Base-by-base conservation (phyloP, 2,329 filamentous ascomycete species). In the Helotiales sp. region DNA sequence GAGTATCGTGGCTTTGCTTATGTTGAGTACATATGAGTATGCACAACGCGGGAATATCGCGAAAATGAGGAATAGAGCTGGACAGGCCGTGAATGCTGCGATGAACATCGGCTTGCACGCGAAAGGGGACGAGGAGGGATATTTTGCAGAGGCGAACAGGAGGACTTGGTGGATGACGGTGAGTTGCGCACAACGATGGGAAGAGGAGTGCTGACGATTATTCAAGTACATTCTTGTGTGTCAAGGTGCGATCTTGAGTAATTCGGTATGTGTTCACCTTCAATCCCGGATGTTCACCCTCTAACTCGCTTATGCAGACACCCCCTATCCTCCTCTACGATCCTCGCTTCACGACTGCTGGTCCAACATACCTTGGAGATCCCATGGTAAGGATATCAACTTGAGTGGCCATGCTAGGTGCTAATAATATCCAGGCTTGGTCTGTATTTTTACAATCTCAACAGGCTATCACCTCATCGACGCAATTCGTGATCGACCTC, bases 131-230 rank as follows among this genome's bases (percentile, higher is more conserved):
- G 68, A 69, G 6, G 72, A 77, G 31, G 74, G 77, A 40, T 66
- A 69, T 36, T 79, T 72, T 58, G 69, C 75, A 0, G 79, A 82
- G 62, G 76, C 76, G 12, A 75, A 74, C 62, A 71, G 77, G 29
- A 72, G 79, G 29, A 72, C 75, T 5, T 82, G 79, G 79, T 82
- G 79, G 79, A 81, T 81, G 77, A 81, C 79, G 17, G 75, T 76
- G 61, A 36, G 73, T 62, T n/a, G 36, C 34, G 17, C 27, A 22
- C 2, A 40, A 51, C 17, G n/a, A 0, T 2, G 24, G 8, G 19
- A 46, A 17, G 15, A 5, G 15, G 7, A 24, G 48, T 12, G 13
- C 51, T 60, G 53, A 57, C 17, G 5, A 24, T 17, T 2, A 24
- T 8, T 29, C 2, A 27, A 78, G 71, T 82, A 81, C 57, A 74